phyloP scores from a whole-genome alignment of 805 yeast species.

The Barnettozyma vustinii region DNA sequence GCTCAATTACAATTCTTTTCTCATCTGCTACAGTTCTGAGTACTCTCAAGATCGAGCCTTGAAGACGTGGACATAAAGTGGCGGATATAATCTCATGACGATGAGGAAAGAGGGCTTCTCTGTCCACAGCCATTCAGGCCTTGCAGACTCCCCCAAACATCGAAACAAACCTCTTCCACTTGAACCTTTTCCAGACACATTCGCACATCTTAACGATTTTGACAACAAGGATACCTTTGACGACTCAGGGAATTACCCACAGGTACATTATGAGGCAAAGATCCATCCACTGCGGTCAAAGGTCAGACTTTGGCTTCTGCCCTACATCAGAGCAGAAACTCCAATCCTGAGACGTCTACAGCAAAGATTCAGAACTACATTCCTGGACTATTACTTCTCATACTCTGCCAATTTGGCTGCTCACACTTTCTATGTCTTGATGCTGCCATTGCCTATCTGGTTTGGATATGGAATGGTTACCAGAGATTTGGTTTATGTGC shows the following conservation, averaged over 20 bases:
- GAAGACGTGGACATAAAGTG: too few relatives aligned
- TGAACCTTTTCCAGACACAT: slow-evolving; percentile 16
- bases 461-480: slow-evolving; percentile 54
- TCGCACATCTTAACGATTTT: slow-evolving; percentile 25
- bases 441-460: slow-evolving; percentile 85
- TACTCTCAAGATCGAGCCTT: too few relatives aligned
- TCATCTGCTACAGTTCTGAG: too few relatives aligned
- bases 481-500: slow-evolving; percentile 66
- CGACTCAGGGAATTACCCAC: slow-evolving; percentile 75
- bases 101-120: background rate
- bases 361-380: slow-evolving; percentile 37
- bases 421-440: slow-evolving; percentile 87
- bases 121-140: background rate
- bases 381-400: slow-evolving; percentile 71
- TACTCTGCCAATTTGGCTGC: slow-evolving; percentile 87
- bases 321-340: slow-evolving; percentile 61
- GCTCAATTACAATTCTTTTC: too few relatives aligned
- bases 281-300: slow-evolving; percentile 52
- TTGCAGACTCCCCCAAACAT: background rate
- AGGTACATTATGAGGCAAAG: slow-evolving; percentile 55
- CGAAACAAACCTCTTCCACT: background rate
- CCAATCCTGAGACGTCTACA: slow-evolving; percentile 55
- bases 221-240: slow-evolving; percentile 21
- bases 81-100: too few relatives aligned
- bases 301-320: slow-evolving; percentile 49